phyloP scores from a whole-genome alignment of 116 monocot species.

The Trichopus zeylanicus region DNA sequence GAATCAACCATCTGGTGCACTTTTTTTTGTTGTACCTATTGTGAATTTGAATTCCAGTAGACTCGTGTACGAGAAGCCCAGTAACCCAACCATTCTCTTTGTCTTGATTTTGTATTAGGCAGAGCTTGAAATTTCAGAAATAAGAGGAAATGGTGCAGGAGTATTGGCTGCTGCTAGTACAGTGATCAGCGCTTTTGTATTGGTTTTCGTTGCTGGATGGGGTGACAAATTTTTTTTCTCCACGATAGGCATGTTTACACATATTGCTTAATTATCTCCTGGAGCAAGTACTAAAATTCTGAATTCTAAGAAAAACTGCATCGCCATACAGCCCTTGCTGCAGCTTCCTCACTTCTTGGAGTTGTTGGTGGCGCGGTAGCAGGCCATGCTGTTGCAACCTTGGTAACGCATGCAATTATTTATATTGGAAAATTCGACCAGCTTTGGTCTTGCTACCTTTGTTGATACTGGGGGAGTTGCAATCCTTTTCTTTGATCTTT shows the following conservation, averaged over 20 bases:
- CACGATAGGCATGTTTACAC: conserved; percentile 54
- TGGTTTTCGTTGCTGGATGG: conserved; percentile 99
- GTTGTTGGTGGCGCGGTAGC: conserved; percentile 82
- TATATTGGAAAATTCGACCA: neutral
- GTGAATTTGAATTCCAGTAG: neutral
- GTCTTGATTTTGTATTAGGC: conserved; percentile 35
- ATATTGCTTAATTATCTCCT: too few species aligned
- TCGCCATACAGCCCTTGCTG: conserved; percentile 73
- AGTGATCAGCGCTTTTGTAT: conserved; percentile 72
- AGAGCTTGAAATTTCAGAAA: conserved; percentile 76
- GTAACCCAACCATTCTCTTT: neutral
- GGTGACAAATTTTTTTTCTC: conserved; percentile 99
- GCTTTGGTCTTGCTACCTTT: neutral
- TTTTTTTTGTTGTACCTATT: neutral
- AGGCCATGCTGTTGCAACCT: conserved; percentile 88
- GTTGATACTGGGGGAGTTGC: neutral
- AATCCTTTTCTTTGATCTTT: too few species aligned
- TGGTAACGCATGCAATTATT: conserved; percentile 37
- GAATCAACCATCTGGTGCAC: too few species aligned
- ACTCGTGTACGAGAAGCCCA: neutral
- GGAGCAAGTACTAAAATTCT: neutral
- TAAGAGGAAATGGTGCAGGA: conserved; percentile 76
- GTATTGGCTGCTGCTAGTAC: conserved; percentile 71
- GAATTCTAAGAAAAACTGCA: neutral
- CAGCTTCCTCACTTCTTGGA: conserved; percentile 91